A percentile compares a stretch with the other conserved stretches of the same genome.
These are phyloP conservation scores for Malassezia dermatis DNA, from an alignment of 1,284 basidiomycete species.

Conservation along the genomic window DNA sequence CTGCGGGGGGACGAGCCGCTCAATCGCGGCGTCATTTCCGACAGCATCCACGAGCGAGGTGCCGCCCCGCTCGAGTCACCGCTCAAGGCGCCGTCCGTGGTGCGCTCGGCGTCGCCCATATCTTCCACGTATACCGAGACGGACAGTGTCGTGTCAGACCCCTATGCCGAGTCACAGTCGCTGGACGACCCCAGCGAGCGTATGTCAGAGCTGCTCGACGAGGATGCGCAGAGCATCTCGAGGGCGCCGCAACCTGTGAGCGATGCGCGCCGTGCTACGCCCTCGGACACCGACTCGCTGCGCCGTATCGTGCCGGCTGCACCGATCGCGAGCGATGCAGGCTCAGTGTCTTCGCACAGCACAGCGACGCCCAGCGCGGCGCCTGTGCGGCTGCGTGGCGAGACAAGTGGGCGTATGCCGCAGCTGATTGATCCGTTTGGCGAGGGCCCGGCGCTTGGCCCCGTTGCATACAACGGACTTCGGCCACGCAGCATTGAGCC, in stretches of 20 bases:
- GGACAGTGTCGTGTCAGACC: not conserved
- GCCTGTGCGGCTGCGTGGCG: slow-evolving; percentile 4
- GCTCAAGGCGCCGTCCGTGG: not conserved
- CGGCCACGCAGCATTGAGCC: slow-evolving; percentile 18
- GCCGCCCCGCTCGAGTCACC: no score
- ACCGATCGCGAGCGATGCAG: not conserved
- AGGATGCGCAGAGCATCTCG: not conserved
- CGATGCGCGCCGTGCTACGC: not conserved
- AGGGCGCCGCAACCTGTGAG: no score
- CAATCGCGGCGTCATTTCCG: not conserved
- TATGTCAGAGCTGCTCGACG: not conserved
- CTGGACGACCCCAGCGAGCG: not conserved
- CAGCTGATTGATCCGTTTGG: slow-evolving; percentile 14
- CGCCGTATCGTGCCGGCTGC: not conserved
- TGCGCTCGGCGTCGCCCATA: not conserved
- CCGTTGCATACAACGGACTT: not conserved
- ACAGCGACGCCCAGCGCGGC: not conserved
- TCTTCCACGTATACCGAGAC: not conserved
- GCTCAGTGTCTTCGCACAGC: not conserved
- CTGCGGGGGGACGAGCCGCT: not conserved
- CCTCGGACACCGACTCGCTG: not conserved
- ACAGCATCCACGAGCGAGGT: no score
- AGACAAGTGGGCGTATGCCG: slow-evolving; percentile 7
- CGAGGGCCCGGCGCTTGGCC: not conserved
- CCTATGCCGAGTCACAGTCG: not conserved